These are phyloP conservation scores for Brassica hybrid DNA, from an alignment of 441 rosid species.

Conservation along the genomic window DNA sequence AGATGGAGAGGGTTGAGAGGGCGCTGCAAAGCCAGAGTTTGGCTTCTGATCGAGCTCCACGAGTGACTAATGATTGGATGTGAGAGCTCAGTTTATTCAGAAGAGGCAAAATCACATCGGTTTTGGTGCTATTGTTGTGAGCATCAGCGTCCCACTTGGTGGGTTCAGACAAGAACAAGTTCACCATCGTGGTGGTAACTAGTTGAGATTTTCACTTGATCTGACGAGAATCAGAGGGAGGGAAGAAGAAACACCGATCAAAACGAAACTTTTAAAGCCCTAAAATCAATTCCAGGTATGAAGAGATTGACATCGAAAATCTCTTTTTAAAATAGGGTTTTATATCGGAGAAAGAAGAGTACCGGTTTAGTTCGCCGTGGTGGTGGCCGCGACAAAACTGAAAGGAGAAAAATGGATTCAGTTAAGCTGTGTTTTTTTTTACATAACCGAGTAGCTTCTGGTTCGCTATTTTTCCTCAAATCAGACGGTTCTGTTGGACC, in stretches of 20 bases:
- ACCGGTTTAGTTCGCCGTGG: slow-evolving; percentile 1
- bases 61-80: slow-evolving; percentile 60
- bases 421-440: background rate
- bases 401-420: too few relatives aligned
- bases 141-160: slow-evolving; percentile 45
- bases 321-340: background rate
- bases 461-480: background rate
- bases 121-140: slow-evolving; percentile 36
- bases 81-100: slow-evolving; percentile 57
- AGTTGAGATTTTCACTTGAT: slow-evolving; percentile 14
- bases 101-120: slow-evolving; percentile 49
- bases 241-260: background rate
- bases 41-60: slow-evolving; percentile 79
- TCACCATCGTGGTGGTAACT: slow-evolving; percentile 26
- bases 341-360: background rate
- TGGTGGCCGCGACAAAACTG: background rate
- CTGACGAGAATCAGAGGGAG: background rate
- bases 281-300: background rate
- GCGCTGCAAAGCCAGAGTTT: slow-evolving; percentile 80
- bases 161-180: slow-evolving; percentile 57
- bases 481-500: background rate
- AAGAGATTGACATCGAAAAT: background rate
- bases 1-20: slow-evolving; percentile 49
- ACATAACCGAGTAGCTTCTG: background rate
- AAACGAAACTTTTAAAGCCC: slow-evolving; percentile 1